These are phyloP conservation scores for Boletus coccyginus DNA, from an alignment of 768 basidiomycete species.

Conservation along the genomic window DNA sequence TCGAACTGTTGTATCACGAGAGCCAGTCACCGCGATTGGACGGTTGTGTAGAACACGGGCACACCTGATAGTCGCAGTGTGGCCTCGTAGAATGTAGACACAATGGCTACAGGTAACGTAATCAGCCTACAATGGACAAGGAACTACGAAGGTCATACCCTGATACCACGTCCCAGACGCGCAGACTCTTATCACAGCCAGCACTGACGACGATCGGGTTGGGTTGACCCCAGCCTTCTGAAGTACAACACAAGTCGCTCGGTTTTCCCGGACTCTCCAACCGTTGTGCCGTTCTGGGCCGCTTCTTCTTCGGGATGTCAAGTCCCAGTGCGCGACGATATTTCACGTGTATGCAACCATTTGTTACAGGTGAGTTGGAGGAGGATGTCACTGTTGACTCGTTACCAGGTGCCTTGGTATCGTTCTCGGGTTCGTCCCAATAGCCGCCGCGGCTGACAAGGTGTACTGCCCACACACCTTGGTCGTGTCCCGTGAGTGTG, in stretches of 20 bases:
- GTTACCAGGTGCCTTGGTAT: constrained; percentile 6
- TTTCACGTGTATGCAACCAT: constrained; percentile 25
- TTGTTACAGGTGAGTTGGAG: constrained; percentile 11
- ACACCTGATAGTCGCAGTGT: constrained; percentile 89
- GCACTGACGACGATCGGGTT: constrained; percentile 83
- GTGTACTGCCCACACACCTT: constrained; percentile 91
- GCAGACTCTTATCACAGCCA: constrained; percentile 88
- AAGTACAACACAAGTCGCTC: constrained; percentile 59
- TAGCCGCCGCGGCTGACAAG: constrained; percentile 68
- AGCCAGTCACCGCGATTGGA: constrained; percentile 88
- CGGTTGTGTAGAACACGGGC: constrained; percentile 82
- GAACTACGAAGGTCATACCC: constrained; percentile 50
- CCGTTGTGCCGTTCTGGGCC: constrained; percentile 17
- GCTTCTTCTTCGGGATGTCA: constrained; percentile 28
- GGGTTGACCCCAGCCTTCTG: constrained; percentile 88
- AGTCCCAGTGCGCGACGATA: constrained; percentile 53
- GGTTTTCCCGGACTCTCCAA: constrained; percentile 32
- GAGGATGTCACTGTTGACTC: constrained; percentile 1
- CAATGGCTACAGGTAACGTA: constrained; percentile 43
- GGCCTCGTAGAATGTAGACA: constrained; percentile 77
- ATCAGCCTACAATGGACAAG: constrained; percentile 6
- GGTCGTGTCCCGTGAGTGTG: constrained; percentile 79
- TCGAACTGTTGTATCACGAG: constrained; percentile 79
- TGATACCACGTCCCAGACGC: constrained; percentile 87
- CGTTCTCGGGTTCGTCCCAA: constrained; percentile 26